These are phyloP conservation scores for Stagonosporopsis vannaccii DNA, from an alignment of 2,329 filamentous ascomycete species.

Conservation along the genomic window DNA sequence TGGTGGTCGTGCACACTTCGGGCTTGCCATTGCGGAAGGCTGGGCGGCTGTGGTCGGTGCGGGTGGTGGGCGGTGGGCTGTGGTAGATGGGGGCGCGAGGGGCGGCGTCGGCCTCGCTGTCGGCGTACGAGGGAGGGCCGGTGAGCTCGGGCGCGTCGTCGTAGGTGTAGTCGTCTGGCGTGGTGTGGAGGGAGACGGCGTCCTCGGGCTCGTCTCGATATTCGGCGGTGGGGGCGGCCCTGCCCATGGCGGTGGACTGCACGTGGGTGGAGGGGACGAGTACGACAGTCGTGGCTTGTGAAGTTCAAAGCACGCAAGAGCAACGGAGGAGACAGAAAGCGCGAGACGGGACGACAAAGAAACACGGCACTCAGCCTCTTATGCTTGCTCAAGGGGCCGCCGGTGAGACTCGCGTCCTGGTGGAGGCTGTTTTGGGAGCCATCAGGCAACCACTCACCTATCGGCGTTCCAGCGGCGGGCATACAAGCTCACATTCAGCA, in stretches of 20 bases:
- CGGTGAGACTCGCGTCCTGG: constrained; percentile 29
- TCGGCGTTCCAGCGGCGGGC: constrained; percentile 17
- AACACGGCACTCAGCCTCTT: constrained; percentile 14
- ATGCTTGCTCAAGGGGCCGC: constrained; percentile 22
- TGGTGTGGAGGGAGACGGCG: constrained; percentile 50
- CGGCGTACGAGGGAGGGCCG: constrained; percentile 47
- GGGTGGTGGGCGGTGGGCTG: constrained; percentile 34
- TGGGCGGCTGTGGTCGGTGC: constrained; percentile 37
- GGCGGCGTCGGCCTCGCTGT: constrained; percentile 37
- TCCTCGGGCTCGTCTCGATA: constrained; percentile 49
- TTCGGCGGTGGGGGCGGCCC: constrained; percentile 25
- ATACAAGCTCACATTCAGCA: background rate
- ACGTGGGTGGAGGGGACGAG: background rate
- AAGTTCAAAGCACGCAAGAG: background rate
- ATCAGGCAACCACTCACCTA: constrained; percentile 35
- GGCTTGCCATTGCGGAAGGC: constrained; percentile 38
- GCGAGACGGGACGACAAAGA: background rate
- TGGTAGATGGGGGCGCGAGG: constrained; percentile 32
- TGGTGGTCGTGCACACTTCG: constrained; percentile 34
- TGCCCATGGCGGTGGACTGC: constrained; percentile 38
- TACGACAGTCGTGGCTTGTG: background rate
- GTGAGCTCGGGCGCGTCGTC: constrained; percentile 46
- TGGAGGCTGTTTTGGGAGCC: constrained; percentile 28
- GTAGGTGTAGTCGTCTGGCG: constrained; percentile 48
- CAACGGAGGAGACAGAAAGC: background rate